phyloP scores from a whole-genome alignment of 805 yeast species.

The Teunomyces panamensis region DNA sequence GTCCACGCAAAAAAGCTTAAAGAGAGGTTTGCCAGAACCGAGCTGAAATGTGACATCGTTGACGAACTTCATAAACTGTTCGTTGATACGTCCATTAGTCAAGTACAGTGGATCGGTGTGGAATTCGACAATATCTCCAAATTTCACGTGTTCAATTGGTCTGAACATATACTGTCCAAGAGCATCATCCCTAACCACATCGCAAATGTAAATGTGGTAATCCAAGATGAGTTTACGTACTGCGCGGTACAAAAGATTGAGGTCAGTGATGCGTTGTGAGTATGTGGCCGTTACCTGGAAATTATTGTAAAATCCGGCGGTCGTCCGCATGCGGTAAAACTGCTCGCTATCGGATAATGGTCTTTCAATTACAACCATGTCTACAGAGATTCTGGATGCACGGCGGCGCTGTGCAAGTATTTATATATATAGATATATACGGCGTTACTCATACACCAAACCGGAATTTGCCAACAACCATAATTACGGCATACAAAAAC shows the following conservation, averaged over 20 bases:
- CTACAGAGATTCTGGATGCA: constrained; percentile 2
- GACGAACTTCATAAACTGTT: constrained; percentile 24
- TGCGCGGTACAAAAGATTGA: constrained; percentile 20
- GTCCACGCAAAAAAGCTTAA: constrained; percentile 26
- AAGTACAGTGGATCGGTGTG: constrained; percentile 8
- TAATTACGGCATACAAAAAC: too few species aligned
- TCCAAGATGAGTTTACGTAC: constrained; percentile 32
- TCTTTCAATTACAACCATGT: constrained; percentile 12
- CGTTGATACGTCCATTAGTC: constrained; percentile 20
- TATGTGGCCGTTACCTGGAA: constrained; percentile 35
- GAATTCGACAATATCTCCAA: constrained; percentile 26
- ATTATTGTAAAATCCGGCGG: constrained; percentile 26
- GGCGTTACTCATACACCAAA: too few species aligned
- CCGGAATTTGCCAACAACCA: too few species aligned
- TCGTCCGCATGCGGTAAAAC: constrained; percentile 33
- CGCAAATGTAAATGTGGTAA: constrained; percentile 31
- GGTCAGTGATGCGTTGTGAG: constrained; percentile 16
- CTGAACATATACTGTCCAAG: constrained; percentile 13
- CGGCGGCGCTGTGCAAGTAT: too few species aligned
- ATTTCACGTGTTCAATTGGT: constrained; percentile 20
- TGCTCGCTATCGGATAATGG: constrained; percentile 31
- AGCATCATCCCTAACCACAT: constrained; percentile 20
- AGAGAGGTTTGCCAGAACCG: constrained; percentile 24
- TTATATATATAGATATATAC: too few species aligned
- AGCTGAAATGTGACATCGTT: constrained; percentile 19